Base-by-base conservation (phyloP, 495 filamentous ascomycete genomes). In the Aspergillus campestris region DNA sequence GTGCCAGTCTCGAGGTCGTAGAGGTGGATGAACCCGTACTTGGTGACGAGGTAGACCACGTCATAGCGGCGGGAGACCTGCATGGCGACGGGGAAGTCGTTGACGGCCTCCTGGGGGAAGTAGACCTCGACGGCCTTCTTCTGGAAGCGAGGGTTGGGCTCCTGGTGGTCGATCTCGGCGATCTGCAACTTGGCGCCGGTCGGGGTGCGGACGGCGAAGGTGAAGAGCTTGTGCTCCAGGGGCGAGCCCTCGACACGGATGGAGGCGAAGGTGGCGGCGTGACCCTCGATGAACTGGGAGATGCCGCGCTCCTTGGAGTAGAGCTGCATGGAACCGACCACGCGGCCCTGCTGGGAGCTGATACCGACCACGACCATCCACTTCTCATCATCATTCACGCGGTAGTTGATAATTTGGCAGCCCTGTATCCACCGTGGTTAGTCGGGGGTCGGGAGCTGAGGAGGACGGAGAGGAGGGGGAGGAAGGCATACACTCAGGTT, bases 371-470 rank as follows among this genome's bases (percentile, higher is more conserved):
- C 83, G 10, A 91, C 89, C 84, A 94, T 94, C 92, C 92, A 99
- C 67, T 94, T 94, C 50, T 87, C 89, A 51, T 97, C 89, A 52
- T 83, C 82, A 67, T 89, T 96, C 40, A 90, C 87, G 42, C 91
- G 89, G 70, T 99, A 99, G 70, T 97, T 99, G 77, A 99, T 99
- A 58, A 99, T 99, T 84, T 99, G 92, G 65, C 87, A 89, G 40
- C 80, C 81, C 86, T 94, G 58, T 31, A 49, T 34, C 42, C 31
- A 27, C 18, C 18, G 4, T 24, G 18, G 18, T 24, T 24, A 24
- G 18, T 2, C 18, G 18, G 18, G 18, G 18, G 4, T 24, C 2
- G 18, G 18, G 18, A 24, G 18, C 18, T 24, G 18, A 24, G 1
- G 18, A 24, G 1, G 18, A 4, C 18, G 4, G 18, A 24, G 4